Base-by-base conservation (phyloP, 768 basidiomycete genomes). In the Leccinellum rugosiceps region DNA sequence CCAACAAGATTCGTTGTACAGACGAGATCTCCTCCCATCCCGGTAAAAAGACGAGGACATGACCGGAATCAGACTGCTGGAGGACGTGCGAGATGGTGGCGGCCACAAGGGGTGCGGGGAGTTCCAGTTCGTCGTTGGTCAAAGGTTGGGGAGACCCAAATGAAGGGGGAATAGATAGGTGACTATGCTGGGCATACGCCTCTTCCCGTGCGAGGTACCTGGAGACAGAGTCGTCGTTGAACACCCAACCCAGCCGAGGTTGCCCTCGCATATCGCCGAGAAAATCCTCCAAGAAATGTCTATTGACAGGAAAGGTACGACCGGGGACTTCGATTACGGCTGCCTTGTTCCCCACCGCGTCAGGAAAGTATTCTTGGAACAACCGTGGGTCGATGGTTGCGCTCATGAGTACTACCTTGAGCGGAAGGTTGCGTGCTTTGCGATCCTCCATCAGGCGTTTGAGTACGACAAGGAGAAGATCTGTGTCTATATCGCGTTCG, bases 391-490 rank as follows among this genome's bases (percentile, higher is more conserved):
- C 92, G 68, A 98, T 92, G 45, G 95, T 98, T 9, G 95, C 95
- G 66, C 92, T 95, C 94, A 98, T 97, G 55, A 98, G 81, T 44
- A 97, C 74, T 61, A 98, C 78, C 72, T 94, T 94, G 72, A 98
- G 74, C 3, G 90, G 86, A 48, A 86, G 82, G 11, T 82, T 80
- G 60, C 82, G 81, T 6, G 82, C 76, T 68, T 82, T 87, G 63
- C 94, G 83, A 57, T 92, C 87, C 6, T 80, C 82, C 66, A 95
- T 72, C 23, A 95, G 73, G 23, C 91, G 83, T 72, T 95, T 94
- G 54, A 98, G 80, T 6, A 94, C 92, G 56, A 94, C 91, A 17
- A 98, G 81, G 44, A 94, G 75, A 23, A 97, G 75, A 71, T 97
- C 95, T 0, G 92, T 95, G 67, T 97, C 94, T 58, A 96, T 84